phyloP scores from a whole-genome alignment of 169 alveolate genomes.

The Babesia bigemina region DNA sequence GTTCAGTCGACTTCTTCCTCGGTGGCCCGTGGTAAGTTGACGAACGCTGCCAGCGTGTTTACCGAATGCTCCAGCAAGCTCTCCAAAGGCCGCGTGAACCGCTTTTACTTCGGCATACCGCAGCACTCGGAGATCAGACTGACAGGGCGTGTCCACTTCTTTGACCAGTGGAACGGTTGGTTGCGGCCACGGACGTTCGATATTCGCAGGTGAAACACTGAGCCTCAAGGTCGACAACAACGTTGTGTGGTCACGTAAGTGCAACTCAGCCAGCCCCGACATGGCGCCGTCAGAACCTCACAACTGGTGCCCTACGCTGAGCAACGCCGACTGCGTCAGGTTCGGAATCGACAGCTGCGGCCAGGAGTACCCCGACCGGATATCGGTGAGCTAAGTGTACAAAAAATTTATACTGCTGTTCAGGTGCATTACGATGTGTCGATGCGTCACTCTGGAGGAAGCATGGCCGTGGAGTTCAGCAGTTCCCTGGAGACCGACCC shows the following conservation, averaged over 20 bases:
- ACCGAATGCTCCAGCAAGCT: slow-evolving; percentile 14
- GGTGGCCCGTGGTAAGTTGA: slow-evolving; percentile 64
- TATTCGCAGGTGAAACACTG: slow-evolving; percentile 69
- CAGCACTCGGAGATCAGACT: slow-evolving; percentile 64
- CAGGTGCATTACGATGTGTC: slow-evolving; percentile 60
- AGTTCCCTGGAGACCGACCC: slow-evolving; percentile 65
- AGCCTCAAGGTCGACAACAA: slow-evolving; percentile 72
- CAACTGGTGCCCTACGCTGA: slow-evolving; percentile 69
- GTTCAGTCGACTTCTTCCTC: slow-evolving; percentile 60
- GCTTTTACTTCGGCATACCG: slow-evolving; percentile 59
- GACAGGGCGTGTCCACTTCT: slow-evolving; percentile 78
- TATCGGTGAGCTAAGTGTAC: slow-evolving; percentile 43
- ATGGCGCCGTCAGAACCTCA: slow-evolving; percentile 40
- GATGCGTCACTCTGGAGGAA: slow-evolving; percentile 15
- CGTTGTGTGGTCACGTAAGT: slow-evolving; percentile 69
- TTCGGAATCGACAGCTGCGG: slow-evolving; percentile 77
- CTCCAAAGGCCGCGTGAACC: slow-evolving; percentile 47
- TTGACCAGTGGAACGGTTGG: slow-evolving; percentile 78
- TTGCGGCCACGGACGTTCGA: not conserved
- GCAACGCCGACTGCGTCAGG: slow-evolving; percentile 61
- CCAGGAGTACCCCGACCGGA: slow-evolving; percentile 75
- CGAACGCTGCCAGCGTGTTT: not conserved
- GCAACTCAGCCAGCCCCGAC: not conserved
- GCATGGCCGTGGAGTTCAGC: slow-evolving; percentile 57
- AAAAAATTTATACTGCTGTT: not conserved